phyloP scores from a whole-genome alignment of 1,284 basidiomycete species.

The Ustilago hordei region DNA sequence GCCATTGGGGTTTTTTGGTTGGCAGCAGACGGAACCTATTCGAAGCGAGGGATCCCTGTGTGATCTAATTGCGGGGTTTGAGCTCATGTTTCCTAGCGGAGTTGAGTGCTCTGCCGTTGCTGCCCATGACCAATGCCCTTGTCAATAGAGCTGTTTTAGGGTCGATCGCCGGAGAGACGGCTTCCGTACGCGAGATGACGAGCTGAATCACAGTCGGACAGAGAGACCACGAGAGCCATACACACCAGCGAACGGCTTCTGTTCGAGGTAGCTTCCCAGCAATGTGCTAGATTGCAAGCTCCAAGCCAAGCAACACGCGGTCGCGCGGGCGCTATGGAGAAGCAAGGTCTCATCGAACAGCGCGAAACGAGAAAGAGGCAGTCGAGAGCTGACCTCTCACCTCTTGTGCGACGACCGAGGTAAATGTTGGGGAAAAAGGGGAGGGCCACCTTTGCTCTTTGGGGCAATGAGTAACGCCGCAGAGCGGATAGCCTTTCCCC shows the following conservation, averaged over 20 bases:
- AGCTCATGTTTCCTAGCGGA: constrained; percentile 1
- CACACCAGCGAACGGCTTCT: neutral
- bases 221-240: constrained; percentile 2
- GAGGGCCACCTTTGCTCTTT: neutral
- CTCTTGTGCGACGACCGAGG: neutral
- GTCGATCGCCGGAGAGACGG: constrained; percentile 11
- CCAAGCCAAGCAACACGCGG: neutral
- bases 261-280: neutral
- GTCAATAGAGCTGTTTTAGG: neutral
- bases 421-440: constrained; percentile 3
- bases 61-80: constrained; percentile 16
- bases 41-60: neutral
- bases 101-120: neutral
- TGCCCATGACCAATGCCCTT: neutral
- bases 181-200: constrained; percentile 10
- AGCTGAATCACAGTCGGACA: constrained; percentile 7
- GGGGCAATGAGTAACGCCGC: neutral
- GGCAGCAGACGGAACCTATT: neutral
- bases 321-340: neutral
- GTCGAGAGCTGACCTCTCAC: neutral
- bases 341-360: neutral
- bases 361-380: neutral
- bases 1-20: constrained; percentile 2
- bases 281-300: neutral
- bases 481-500: neutral